Evolutionary conservation across 2,329 filamentous ascomycete genomes (phyloP), one percentile per base, ranked within the genome.

Genomic region (Pleoardoris graminearum): DNA sequence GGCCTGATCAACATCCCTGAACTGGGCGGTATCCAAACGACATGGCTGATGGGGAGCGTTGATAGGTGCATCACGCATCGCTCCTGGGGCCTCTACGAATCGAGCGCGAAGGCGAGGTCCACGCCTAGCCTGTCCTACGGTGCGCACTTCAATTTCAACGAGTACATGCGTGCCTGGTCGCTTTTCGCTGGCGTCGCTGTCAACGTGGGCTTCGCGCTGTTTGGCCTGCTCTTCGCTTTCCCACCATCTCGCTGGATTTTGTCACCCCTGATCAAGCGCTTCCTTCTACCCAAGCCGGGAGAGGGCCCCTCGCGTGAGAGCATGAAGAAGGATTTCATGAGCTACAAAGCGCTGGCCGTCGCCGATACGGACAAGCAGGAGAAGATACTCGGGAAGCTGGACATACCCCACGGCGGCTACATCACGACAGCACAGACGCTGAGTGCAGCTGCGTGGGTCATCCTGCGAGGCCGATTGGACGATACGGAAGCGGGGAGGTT

Each of bases 371-470:
- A 67, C 50, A 73, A 71, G 19, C 70, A 74, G 16, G 75, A 84
- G 72, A 77, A 80, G 61, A 86, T 83, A 0, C 80, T 79, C 44
- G 81, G 79, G 47, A 79, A 79, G 47, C 80, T 84, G 35, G 76
- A 78, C 60, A 85, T 79, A 58, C 71, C 79, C 3, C 87, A 88
- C 3, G 82, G 82, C 61, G 77, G 85, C 67, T 93, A 92, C 69
- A 74, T 76, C n/a, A 72, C 90, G 46, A 91, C 88, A 3, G 89
- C 81, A 0, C 65, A 85, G 16, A 77, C 87, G 23, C 66, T 89
- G 12, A 80, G 81, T 1, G 80, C 90, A 62, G 88, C 82, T 11
- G 88, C 87, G 3, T 74, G 82, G 33, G 84, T 85, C 0, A 76
- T 92, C 27, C 74, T 91, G 14, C 78, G 87, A 52, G 85, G 88